Evolutionary conservation across 2,329 filamentous ascomycete genomes (phyloP), one percentile per base, ranked within the genome.

Genomic region (Hypoxylon sp.): DNA sequence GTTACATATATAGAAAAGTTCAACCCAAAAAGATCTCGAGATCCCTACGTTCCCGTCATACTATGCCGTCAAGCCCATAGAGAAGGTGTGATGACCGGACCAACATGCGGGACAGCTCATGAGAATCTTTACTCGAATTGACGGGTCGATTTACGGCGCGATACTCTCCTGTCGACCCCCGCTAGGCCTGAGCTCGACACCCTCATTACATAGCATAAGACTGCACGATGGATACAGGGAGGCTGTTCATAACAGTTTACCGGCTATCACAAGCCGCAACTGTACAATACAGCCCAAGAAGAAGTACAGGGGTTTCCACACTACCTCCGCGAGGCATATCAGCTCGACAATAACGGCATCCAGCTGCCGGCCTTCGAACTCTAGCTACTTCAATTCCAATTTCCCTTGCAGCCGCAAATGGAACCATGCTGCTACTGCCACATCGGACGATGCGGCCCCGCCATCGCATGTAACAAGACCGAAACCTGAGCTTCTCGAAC

Each of bases 61-160:
- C 44, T 17, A 64, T 65, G 50, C 35, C 47, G 37, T 58, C 58
- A 47, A 66, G 8, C 47, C 59, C 26, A 52, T 73, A 74, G 51
- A 60, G 72, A 74, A 72, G 74, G 67, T 76, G 75, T 79, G 74
- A 76, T 78, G 76, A 76, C 72, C 68, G 66, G 73, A 75, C 72
- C 71, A 78, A 69, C 69, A 79, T 79, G 77, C 80, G 79, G 82
- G 84, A 81, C 81, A 83, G 80, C 86, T 82, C 85, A 89, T 89
- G 87, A 88, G 84, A 86, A 81, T 84, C 81, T 81, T 84, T 75
- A 84, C 82, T 81, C 85, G 84, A 85, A 84, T 88, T 80, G 85
- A 88, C 80, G 81, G 86, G 83, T 86, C 85, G 82, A 84, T 86
- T 82, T 87, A 84, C 81, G 82, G 84, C 83, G 84, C 85, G 78